phyloP scores from a whole-genome alignment of 1,284 basidiomycete genomes.

The Mrakiaceae sp. region DNA sequence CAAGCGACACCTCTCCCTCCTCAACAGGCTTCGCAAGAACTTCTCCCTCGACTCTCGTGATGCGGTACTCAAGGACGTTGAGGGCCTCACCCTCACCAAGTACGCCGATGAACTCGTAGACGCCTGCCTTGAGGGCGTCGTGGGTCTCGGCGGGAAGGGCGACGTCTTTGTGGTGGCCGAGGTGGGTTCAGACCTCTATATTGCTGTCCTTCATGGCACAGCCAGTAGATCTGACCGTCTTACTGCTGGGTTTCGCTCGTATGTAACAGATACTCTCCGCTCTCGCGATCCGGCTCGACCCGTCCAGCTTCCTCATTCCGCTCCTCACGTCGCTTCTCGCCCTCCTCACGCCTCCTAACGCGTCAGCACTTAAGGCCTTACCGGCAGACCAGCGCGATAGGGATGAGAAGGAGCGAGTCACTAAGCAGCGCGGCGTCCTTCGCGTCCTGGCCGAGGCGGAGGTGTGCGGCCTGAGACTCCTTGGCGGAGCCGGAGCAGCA shows the following conservation, averaged over 20 bases:
- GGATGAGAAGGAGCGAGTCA: slow-evolving; percentile 70
- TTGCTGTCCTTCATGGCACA: not conserved
- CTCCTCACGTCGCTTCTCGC: slow-evolving; percentile 54
- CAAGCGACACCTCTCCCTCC: slow-evolving; percentile 83
- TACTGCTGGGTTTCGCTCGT: not conserved
- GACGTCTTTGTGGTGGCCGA: slow-evolving; percentile 84
- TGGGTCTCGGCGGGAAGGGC: slow-evolving; percentile 67
- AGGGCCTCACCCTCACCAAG: slow-evolving; percentile 79
- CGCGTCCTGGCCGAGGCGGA: slow-evolving; percentile 83
- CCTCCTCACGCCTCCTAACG: slow-evolving; percentile 50
- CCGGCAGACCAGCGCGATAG: slow-evolving; percentile 78
- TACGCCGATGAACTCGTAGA: slow-evolving; percentile 90
- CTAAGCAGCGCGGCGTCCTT: slow-evolving; percentile 71
- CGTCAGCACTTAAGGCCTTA: slow-evolving; percentile 42
- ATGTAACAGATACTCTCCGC: slow-evolving; percentile 63
- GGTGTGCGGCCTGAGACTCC: slow-evolving; percentile 52
- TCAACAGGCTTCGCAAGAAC: slow-evolving; percentile 75
- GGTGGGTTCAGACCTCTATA: slow-evolving; percentile 39
- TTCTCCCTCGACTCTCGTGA: slow-evolving; percentile 67
- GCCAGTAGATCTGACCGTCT: not conserved
- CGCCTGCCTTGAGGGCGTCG: slow-evolving; percentile 73
- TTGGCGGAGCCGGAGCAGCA: slow-evolving; percentile 15
- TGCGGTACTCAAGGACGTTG: slow-evolving; percentile 81
- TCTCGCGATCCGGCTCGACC: slow-evolving; percentile 71
- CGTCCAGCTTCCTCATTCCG: slow-evolving; percentile 61